Conservation (phyloP, 2,329 filamentous ascomycete genomes). For the Xylariales sp. region DNA sequence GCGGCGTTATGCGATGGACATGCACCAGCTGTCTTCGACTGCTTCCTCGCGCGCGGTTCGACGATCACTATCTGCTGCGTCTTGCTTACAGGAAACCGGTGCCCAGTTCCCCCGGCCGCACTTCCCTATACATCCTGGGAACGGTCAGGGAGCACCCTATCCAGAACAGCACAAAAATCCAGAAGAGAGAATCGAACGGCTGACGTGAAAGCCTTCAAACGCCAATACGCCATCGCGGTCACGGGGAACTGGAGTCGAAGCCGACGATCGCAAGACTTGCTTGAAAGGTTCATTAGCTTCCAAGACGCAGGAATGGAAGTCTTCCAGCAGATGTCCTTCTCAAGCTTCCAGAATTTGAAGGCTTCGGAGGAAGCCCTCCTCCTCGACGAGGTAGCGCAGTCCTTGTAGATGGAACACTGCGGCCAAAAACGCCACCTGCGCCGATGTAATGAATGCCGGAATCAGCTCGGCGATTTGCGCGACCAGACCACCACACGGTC, state of each 20-base stretch:
- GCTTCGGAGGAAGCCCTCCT: not conserved
- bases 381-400: not conserved
- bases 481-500: not conserved
- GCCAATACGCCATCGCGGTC: slow-evolving; percentile 1
- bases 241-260: slow-evolving; percentile 1
- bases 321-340: slow-evolving; percentile 2
- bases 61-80: slow-evolving; percentile 13
- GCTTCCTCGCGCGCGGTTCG: slow-evolving; percentile 10
- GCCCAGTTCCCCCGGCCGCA: slow-evolving; percentile 1
- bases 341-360: slow-evolving; percentile 2
- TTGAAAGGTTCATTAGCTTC: not conserved
- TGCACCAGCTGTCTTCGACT: slow-evolving; percentile 12
- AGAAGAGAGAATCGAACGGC: not conserved
- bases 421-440: slow-evolving; percentile 11
- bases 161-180: slow-evolving; percentile 1
- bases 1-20: slow-evolving; percentile 11
- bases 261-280: not conserved
- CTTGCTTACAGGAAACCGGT: slow-evolving; percentile 12
- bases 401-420: slow-evolving; percentile 2
- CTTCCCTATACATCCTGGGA: slow-evolving; percentile 8
- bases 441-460: slow-evolving; percentile 12
- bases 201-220: not conserved
- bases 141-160: not conserved
- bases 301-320: slow-evolving; percentile 4
- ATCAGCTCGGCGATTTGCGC: slow-evolving; percentile 2